Evolutionary conservation across 768 basidiomycete genomes (phyloP), one percentile per base, ranked within the genome.

Genomic region (Boletus eberwhitei): DNA sequence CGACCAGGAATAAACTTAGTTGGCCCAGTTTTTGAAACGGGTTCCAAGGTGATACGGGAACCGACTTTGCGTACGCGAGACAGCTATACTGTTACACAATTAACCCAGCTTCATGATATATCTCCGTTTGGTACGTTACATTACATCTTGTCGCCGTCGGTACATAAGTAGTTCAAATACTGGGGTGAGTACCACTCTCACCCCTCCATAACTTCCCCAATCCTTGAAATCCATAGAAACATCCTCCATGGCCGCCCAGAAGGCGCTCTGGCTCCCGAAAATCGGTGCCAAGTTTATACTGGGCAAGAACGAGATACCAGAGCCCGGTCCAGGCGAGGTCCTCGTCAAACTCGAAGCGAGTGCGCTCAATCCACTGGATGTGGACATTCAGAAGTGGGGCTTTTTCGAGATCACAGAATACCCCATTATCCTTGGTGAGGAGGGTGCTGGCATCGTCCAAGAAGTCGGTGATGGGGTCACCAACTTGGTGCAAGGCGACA

Each of bases 361-460:
- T 0, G 71, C 73, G 4, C 59, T 81, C 37, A 78, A 80, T 54
- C 79, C 79, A 2, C 68, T 74, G 2, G 79, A 83, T 48, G 35
- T 52, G 31, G 12, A 8, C 11, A 43, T 58, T 6, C 54, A 47
- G 31, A 6, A 40, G 24, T 43, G 17, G 8, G 51, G 45, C n/a
- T 53, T 49, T 37, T 51, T 42, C 35, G 37, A 29, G 21, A 35
- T 77, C 32, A 60, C 71, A 17, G 48, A 63, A 13, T 79, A 58
- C 55, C 77, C 76, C 0, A 59, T 54, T 14, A 55, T 75, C 45
- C 44, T 72, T 5, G 78, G 74, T 16, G 59, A 59, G 9, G 75
- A 78, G 29, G 63, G 59, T 5, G 70, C 75, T 14, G 77, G 78
- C 14, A 62, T 64, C 13, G 69, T 75, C 19, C 59, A 64, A n/a